Conservation (phyloP, 2,329 filamentous ascomycete species). For the Onygenales sp. region DNA sequence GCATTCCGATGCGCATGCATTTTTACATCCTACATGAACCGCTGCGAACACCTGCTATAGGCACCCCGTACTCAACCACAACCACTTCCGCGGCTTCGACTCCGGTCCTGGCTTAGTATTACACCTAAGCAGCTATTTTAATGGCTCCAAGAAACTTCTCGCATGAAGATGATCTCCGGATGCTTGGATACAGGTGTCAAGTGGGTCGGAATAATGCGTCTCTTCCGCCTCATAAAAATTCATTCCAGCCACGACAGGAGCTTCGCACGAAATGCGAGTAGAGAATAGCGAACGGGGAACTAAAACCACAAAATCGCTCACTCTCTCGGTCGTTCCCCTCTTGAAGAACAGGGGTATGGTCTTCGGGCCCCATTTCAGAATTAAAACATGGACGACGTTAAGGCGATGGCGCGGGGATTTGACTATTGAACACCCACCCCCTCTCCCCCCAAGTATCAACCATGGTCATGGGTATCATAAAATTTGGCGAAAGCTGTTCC, state of each 20-base stretch:
- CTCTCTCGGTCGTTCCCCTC: not conserved
- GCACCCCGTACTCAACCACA: too few relatives aligned
- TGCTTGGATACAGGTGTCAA: not conserved
- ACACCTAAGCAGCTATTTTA: not conserved
- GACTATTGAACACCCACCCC: not conserved
- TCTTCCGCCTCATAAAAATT: not conserved
- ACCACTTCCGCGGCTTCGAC: too few relatives aligned
- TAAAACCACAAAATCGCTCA: not conserved
- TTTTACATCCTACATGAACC: not conserved
- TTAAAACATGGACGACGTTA: not conserved
- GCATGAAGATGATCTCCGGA: too few relatives aligned
- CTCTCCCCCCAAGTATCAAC: not conserved
- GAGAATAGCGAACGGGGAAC: not conserved
- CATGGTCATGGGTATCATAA: not conserved
- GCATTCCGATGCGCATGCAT: too few relatives aligned
- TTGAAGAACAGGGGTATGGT: not conserved
- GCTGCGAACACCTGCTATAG: not conserved
- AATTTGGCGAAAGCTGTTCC: not conserved
- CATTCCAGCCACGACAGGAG: not conserved
- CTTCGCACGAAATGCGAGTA: not conserved
- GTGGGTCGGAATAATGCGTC: not conserved
- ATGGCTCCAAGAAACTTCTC: not conserved
- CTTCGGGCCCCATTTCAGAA: not conserved
- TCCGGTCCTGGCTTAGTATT: too few relatives aligned
- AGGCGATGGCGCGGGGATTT: too few relatives aligned